phyloP scores from a whole-genome alignment of 208 protist genomes.

The Leishmania aethiopica region DNA sequence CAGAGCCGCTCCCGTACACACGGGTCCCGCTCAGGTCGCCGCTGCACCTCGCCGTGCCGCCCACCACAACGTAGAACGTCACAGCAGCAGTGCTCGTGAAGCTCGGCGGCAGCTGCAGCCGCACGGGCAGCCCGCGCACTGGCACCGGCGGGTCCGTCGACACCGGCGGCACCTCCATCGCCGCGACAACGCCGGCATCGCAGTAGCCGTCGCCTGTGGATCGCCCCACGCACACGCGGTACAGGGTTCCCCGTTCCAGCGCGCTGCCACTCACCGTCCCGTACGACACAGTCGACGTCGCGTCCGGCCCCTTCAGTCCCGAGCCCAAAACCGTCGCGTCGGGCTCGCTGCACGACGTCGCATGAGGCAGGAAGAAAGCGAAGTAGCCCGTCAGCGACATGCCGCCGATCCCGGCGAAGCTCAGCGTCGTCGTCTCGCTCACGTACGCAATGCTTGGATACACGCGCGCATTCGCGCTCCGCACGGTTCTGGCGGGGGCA shows the following conservation, averaged over 20 bases:
- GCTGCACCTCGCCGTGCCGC: not conserved
- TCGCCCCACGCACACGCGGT: constrained; percentile 8
- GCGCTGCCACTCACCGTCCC: not conserved
- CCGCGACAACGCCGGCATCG: constrained; percentile 1
- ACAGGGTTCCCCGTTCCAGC: not conserved
- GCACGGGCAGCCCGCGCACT: constrained; percentile 13
- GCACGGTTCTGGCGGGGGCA: constrained; percentile 33
- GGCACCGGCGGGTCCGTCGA: constrained; percentile 7
- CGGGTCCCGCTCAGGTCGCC: constrained; percentile 3
- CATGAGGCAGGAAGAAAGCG: not conserved
- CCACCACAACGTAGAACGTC: constrained; percentile 6
- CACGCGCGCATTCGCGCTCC: constrained; percentile 21
- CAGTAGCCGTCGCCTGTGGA: not conserved
- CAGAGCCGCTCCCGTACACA: constrained; percentile 36
- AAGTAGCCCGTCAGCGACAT: not conserved
- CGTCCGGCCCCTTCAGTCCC: not conserved
- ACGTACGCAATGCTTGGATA: constrained; percentile 29
- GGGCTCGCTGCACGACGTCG: not conserved
- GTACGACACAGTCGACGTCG: constrained; percentile 4
- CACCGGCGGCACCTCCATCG: constrained; percentile 4
- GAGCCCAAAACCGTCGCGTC: not conserved
- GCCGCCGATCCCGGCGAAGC: not conserved
- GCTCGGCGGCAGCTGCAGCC: constrained; percentile 6
- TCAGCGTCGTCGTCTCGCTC: constrained; percentile 11
- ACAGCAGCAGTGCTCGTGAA: constrained; percentile 9